Percentiles rank a stretch among this genome's conserved stretches.
phyloP scores from a whole-genome alignment of 2,329 filamentous ascomycete species.

The Kalaharituber pfeilii region DNA sequence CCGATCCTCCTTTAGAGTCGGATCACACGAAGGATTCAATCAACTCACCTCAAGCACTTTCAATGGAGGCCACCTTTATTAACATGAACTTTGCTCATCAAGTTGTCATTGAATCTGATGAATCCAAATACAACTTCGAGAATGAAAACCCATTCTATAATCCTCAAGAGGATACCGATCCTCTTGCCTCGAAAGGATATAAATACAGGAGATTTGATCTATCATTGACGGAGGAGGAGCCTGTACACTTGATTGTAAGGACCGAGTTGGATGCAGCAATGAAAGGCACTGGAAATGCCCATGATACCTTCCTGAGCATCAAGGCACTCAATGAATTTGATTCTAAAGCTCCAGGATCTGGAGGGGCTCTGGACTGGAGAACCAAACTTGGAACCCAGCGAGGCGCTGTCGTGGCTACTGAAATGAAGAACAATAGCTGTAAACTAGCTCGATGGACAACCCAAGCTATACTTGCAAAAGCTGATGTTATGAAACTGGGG shows the following conservation, averaged over 20 bases:
- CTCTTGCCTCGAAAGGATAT: slow-evolving; percentile 90
- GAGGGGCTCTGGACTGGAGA: slow-evolving; percentile 91
- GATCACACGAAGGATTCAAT: slow-evolving; percentile 87
- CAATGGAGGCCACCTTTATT: slow-evolving; percentile 96
- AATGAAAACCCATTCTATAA: slow-evolving; percentile 98
- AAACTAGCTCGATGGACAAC: slow-evolving; percentile 97
- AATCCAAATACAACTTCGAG: slow-evolving; percentile 62
- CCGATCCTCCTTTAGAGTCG: slow-evolving; percentile 80
- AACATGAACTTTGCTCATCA: slow-evolving; percentile 99
- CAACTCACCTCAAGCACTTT: slow-evolving; percentile 83
- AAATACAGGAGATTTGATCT: slow-evolving; percentile 96
- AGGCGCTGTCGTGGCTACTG: slow-evolving; percentile 91
- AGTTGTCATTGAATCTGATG: slow-evolving; percentile 68
- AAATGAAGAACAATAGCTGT: slow-evolving; percentile 99
- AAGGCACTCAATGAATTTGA: slow-evolving; percentile 99
- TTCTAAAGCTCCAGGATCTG: slow-evolving; percentile 88
- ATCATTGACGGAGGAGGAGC: slow-evolving; percentile 84
- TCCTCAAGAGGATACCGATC: slow-evolving; percentile 75
- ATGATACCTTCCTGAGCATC: slow-evolving; percentile 79
- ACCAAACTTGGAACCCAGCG: slow-evolving; percentile 85
- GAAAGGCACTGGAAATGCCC: slow-evolving; percentile 82
- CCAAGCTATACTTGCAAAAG: slow-evolving; percentile 88
- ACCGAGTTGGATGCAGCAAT: slow-evolving; percentile 90
- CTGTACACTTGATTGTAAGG: slow-evolving; percentile 79
- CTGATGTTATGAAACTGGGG: slow-evolving; percentile 98